Evolutionary conservation across 2,329 filamentous ascomycete species (phyloP).

Genomic region (Aspergillus sp.): DNA sequence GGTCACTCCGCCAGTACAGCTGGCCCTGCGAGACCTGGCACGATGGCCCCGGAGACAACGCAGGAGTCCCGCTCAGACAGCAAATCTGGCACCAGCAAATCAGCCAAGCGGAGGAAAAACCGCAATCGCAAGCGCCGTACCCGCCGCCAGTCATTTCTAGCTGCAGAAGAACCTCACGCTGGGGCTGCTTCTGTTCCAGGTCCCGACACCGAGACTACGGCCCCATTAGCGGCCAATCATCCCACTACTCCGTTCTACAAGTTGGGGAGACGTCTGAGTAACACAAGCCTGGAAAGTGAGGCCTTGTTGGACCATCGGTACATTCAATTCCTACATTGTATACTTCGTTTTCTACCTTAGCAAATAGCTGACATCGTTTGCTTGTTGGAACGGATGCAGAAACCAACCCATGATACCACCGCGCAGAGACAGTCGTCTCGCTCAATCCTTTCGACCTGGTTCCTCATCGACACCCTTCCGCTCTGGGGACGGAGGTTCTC

Average conservation of each 20-base stretch:
- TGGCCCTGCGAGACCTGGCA: not conserved
- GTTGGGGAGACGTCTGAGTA: constrained; percentile 62
- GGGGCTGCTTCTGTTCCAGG: constrained; percentile 47
- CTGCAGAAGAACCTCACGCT: constrained; percentile 51
- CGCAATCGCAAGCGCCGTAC: constrained; percentile 74
- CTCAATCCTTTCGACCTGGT: constrained; percentile 34
- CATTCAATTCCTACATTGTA: constrained; percentile 7
- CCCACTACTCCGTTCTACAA: constrained; percentile 48
- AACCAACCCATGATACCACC: constrained; percentile 60
- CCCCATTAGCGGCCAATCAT: constrained; percentile 23
- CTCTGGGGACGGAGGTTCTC: constrained; percentile 38
- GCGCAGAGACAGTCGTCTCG: constrained; percentile 51
- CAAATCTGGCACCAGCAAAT: constrained; percentile 17
- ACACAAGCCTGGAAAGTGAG: constrained; percentile 84
- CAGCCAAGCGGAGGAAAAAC: constrained; percentile 56
- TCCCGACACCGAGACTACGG: constrained; percentile 28
- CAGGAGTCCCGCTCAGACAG: constrained; percentile 16
- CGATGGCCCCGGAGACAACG: constrained; percentile 8
- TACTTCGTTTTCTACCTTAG: no score
- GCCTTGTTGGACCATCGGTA: constrained; percentile 81
- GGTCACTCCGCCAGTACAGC: no score
- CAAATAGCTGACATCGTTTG: constrained; percentile 2
- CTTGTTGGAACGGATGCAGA: constrained; percentile 29
- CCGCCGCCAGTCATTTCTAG: constrained; percentile 76
- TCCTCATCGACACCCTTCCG: constrained; percentile 30